Evolutionary conservation across 1,284 basidiomycete species (phyloP).

Genomic region (Cryptococcus sp.): DNA sequence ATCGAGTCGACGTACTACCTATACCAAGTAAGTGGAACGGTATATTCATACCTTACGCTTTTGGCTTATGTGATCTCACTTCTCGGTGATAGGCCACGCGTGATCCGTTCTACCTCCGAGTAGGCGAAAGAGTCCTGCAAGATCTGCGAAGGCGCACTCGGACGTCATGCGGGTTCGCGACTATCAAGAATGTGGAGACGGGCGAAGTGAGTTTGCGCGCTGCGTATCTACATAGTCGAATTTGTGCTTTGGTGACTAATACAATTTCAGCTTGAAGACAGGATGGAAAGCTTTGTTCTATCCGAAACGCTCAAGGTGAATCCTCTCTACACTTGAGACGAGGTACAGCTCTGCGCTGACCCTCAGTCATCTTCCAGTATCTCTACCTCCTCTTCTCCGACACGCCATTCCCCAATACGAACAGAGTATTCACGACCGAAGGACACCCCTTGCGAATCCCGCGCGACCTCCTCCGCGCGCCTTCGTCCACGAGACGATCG

Average conservation of each 20-base stretch:
- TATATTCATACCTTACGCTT: background rate
- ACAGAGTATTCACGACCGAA: conserved; percentile 85
- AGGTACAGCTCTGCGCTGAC: background rate
- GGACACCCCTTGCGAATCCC: conserved; percentile 81
- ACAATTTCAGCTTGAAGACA: conserved; percentile 64
- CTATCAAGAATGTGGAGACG: conserved; percentile 74
- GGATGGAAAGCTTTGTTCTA: conserved; percentile 90
- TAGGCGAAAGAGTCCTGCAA: conserved; percentile 77
- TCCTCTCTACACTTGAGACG: background rate
- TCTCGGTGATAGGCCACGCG: conserved; percentile 70
- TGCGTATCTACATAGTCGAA: background rate
- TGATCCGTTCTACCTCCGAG: conserved; percentile 86
- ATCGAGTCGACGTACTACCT: conserved; percentile 93
- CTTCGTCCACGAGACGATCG: conserved; percentile 63
- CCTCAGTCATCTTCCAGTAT: conserved; percentile 61
- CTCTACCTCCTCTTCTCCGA: conserved; percentile 86
- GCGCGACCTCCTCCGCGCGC: conserved; percentile 59
- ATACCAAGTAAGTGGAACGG: conserved; percentile 66
- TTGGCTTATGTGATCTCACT: background rate
- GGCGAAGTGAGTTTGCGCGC: conserved; percentile 57
- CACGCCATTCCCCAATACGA: conserved; percentile 68
- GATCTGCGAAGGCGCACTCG: conserved; percentile 74
- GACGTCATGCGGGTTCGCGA: conserved; percentile 80
- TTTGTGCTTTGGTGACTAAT: background rate
- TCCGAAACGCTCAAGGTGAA: conserved; percentile 85